These are phyloP conservation scores for Teratosphaeria zuluensis DNA, from an alignment of 2,329 filamentous ascomycete species.

Conservation along the genomic window DNA sequence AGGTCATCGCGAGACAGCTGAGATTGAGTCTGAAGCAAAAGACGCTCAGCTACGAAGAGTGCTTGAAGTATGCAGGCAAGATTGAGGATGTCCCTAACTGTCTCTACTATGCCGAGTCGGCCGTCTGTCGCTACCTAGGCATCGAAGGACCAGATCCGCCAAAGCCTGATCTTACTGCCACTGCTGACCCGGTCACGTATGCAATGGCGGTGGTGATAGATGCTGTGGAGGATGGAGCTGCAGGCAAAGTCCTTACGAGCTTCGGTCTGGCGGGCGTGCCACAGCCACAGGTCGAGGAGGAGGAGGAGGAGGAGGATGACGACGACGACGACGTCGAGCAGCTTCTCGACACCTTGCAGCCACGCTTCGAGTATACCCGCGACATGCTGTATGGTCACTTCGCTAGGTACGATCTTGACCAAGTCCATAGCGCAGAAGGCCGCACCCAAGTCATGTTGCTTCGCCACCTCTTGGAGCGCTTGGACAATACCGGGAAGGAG, in stretches of 20 bases:
- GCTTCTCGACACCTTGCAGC: constrained; percentile 9
- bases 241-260: background rate
- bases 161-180: background rate
- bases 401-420: constrained; percentile 7
- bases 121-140: constrained; percentile 9
- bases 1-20: constrained; percentile 5
- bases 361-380: constrained; percentile 5
- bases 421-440: constrained; percentile 7
- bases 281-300: background rate
- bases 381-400: constrained; percentile 14
- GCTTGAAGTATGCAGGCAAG: constrained; percentile 8
- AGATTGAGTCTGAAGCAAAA: constrained; percentile 4
- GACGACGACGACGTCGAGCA: background rate
- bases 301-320: background rate
- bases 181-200: background rate
- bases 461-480: constrained; percentile 11
- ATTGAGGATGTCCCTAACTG: constrained; percentile 6
- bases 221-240: background rate
- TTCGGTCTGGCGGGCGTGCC: background rate
- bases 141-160: background rate
- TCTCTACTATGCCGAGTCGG: constrained; percentile 7
- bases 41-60: constrained; percentile 1
- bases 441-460: constrained; percentile 10
- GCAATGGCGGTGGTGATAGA: background rate
- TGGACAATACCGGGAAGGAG: constrained; percentile 8